phyloP scores from a whole-genome alignment of 768 basidiomycete genomes.

The Podaxis sp. region DNA sequence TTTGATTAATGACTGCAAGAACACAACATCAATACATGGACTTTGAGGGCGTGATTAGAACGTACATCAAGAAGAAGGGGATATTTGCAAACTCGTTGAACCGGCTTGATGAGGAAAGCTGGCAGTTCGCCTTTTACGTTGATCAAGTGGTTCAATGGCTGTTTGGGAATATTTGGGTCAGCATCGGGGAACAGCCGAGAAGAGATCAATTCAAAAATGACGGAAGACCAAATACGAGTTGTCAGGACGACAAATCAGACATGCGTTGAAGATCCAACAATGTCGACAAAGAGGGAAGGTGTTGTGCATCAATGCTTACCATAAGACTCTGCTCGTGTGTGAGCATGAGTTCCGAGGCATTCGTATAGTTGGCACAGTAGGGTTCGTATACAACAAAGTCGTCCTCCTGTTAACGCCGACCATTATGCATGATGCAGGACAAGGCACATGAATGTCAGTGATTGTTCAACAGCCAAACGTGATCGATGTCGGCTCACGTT shows the following conservation, averaged over 20 bases:
- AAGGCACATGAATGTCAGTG: constrained; percentile 20
- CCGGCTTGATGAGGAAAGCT: constrained; percentile 97
- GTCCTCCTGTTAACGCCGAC: constrained; percentile 75
- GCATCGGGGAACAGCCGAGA: constrained; percentile 32
- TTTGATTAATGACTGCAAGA: constrained; percentile 68
- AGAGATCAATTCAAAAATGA: constrained; percentile 6
- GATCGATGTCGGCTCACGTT: constrained; percentile 61
- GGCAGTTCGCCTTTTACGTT: constrained; percentile 91
- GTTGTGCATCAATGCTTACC: constrained; percentile 49
- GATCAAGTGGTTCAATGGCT: constrained; percentile 83
- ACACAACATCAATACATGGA: constrained; percentile 15
- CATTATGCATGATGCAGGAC: constrained; percentile 36
- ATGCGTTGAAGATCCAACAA: neutral
- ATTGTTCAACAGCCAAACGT: constrained; percentile 3
- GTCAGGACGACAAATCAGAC: constrained; percentile 33
- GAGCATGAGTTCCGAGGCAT: constrained; percentile 82
- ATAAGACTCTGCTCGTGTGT: constrained; percentile 83
- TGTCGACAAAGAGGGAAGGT: constrained; percentile 20
- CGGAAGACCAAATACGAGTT: constrained; percentile 22
- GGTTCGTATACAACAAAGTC: constrained; percentile 97
- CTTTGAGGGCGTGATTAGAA: constrained; percentile 22
- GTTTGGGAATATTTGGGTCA: constrained; percentile 41
- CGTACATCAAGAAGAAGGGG: constrained; percentile 89
- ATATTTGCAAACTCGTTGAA: constrained; percentile 98
- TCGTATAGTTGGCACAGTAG: constrained; percentile 94